Base-by-base conservation (phyloP, 352 stramenopile species). In the Sclerospora graminicola region DNA sequence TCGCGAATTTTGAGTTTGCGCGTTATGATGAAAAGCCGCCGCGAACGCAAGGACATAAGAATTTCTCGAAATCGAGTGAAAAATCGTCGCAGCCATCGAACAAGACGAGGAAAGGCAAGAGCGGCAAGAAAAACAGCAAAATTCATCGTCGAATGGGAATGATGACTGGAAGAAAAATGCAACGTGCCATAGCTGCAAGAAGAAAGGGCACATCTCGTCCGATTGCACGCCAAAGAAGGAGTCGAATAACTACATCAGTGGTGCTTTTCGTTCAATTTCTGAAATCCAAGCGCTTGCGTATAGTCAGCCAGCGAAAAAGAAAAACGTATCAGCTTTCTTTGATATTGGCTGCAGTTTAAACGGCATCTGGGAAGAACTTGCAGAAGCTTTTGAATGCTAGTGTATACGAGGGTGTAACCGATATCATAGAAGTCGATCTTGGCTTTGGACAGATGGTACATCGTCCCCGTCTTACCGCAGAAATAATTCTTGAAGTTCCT, bases 131-230 rank as follows among this genome's bases (percentile, higher is more conserved):
- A 6, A 26, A 26, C 21, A 6, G 48, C n/a, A n/a, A n/a, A n/a
- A n/a, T n/a, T n/a, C n/a, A n/a, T n/a, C n/a, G n/a, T 35, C 21
- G 35, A 5, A 20, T 35, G 24, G 9, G 8, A 14, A 45, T 37
- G n/a, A 54, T 45, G 39, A 24, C 39, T 45, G 34, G 18, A 46
- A 43, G 16, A 43, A 48, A 20, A 33, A n/a, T 47, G 4, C 4
- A 10, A 14, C 13, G 5, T 4, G 15, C 27, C 15, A 47, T 37
- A 27, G 23, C 16, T 43, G 42, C 21, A 26, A 26, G 21, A 3
- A 26, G 6, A 26, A 32, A 32, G 13, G 8, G 11, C 28, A 32
- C 28, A 32, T 32, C 28, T 32, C 13, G 28, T 8, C 28, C 6
- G 8, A 32, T 32, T 32, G 4, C 28, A 4, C 28, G 28, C 28